phyloP scores from a whole-genome alignment of 805 yeast genomes.

The Ogataea parapolymorpha region DNA sequence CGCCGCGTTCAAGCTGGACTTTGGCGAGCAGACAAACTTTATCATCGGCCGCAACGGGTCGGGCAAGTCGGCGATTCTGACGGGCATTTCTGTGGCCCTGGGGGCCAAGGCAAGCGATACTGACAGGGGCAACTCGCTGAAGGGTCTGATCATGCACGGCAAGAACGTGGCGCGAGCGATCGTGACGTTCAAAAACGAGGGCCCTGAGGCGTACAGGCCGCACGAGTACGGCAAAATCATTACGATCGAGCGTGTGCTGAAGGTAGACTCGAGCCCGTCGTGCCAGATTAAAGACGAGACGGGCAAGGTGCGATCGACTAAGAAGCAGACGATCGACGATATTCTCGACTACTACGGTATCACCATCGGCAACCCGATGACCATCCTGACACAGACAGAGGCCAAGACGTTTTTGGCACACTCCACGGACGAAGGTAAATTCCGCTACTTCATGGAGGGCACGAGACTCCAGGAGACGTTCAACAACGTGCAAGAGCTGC shows the following conservation, averaged over 20 bases:
- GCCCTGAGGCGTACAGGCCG: constrained; percentile 61
- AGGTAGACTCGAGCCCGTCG: constrained; percentile 46
- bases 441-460: constrained; percentile 75
- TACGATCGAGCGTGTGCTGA: constrained; percentile 63
- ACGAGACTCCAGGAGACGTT: constrained; percentile 67
- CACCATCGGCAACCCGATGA: constrained; percentile 85
- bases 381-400: constrained; percentile 88
- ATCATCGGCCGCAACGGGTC: constrained; percentile 89
- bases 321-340: constrained; percentile 61
- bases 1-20: constrained; percentile 64
- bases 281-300: constrained; percentile 54
- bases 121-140: constrained; percentile 72
- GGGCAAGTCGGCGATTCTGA: constrained; percentile 84
- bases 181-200: constrained; percentile 62
- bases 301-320: constrained; percentile 54
- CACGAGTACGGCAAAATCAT: constrained; percentile 67
- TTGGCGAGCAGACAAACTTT: constrained; percentile 80
- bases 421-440: constrained; percentile 69
- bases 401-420: constrained; percentile 87
- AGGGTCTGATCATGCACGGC: constrained; percentile 75
- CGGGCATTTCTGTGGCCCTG: constrained; percentile 81
- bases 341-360: constrained; percentile 71
- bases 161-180: constrained; percentile 62
- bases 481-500: constrained; percentile 46
- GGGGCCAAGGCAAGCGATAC: constrained; percentile 90